Conservation (phyloP, 1,139 yeast species). For the Saccharomyces hybrid region DNA sequence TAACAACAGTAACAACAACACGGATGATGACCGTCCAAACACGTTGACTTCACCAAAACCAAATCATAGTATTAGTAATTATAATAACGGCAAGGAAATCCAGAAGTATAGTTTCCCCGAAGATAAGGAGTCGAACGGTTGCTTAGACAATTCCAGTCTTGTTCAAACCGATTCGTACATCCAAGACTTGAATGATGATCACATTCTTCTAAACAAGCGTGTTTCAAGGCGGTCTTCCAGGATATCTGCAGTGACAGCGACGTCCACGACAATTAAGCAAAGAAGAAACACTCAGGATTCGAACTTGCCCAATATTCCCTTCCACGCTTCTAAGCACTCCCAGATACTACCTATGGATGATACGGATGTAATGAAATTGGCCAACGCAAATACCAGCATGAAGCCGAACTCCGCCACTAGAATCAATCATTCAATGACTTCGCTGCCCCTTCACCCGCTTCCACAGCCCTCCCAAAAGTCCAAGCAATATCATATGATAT, state of each 20-base stretch:
- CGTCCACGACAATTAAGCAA: neutral
- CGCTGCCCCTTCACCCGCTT: slow-evolving; percentile 11
- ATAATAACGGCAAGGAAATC: neutral
- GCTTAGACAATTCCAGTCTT: slow-evolving; percentile 8
- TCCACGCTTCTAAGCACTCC: slow-evolving; percentile 28
- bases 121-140: neutral
- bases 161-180: slow-evolving; percentile 25
- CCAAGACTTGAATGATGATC: slow-evolving; percentile 20
- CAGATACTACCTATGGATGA: slow-evolving; percentile 26
- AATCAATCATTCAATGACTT: slow-evolving; percentile 12
- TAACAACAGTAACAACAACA: neutral
- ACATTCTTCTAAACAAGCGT: slow-evolving; percentile 17
- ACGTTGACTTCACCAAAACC: neutral
- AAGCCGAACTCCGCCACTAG: slow-evolving; percentile 3
- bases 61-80: neutral
- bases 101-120: neutral
- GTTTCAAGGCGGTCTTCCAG: slow-evolving; percentile 16
- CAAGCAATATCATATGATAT: slow-evolving; percentile 3
- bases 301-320: slow-evolving; percentile 20
- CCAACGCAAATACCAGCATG: slow-evolving; percentile 5
- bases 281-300: slow-evolving; percentile 15
- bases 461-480: slow-evolving; percentile 1
- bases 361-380: slow-evolving; percentile 1
- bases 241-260: neutral
- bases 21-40: neutral